Evolutionary conservation across 2,329 filamentous ascomycete species (phyloP), one percentile per base, ranked within the genome.

Genomic region (Botrytis pseudocinerea): DNA sequence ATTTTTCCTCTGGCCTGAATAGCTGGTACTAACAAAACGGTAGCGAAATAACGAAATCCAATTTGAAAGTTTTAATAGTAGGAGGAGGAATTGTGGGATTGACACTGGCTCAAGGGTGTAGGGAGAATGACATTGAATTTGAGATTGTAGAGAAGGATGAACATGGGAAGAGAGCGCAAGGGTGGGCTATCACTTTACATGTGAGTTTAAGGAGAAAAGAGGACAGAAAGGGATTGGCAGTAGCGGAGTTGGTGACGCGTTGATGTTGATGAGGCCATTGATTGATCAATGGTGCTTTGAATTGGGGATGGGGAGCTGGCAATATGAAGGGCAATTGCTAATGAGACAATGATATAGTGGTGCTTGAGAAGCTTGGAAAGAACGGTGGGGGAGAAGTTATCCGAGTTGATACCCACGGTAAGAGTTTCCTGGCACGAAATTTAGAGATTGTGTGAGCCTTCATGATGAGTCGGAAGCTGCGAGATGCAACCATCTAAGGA

Each of bases 141-240:
- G 60, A 69, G 54, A 73, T 74, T 22, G 69, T 84, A 76, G 83
- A 85, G 76, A 82, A 82, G 68, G 72, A 76, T 14, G n/a, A 22
- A 35, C 63, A 48, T 8, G 70, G 70, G 79, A 12, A 79, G 82
- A 68, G 80, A 75, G 75, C 77, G 77, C 84, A 85, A 59, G 88
- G 88, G 65, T 90, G 88, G 89, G 88, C 86, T 60, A 82, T 91
- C 69, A 90, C 88, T 2, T 79, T 90, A 48, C 87, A 90, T 77
- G 65, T 68, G 35, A 57, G 65, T 57, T 46, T 32, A 5, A 28
- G 40, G 61, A 28, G 38, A 28, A 40, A 0, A 9, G 46, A 12
- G 35, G 4, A 25, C 9, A 20, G 25, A 14, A 25, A 16, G 28
- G 18, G 20, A 28, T 14, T 38, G 25, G 25, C 14, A 22, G n/a